Conservation (phyloP, 1,139 yeast genomes). For the Debaryomyces udenii region DNA sequence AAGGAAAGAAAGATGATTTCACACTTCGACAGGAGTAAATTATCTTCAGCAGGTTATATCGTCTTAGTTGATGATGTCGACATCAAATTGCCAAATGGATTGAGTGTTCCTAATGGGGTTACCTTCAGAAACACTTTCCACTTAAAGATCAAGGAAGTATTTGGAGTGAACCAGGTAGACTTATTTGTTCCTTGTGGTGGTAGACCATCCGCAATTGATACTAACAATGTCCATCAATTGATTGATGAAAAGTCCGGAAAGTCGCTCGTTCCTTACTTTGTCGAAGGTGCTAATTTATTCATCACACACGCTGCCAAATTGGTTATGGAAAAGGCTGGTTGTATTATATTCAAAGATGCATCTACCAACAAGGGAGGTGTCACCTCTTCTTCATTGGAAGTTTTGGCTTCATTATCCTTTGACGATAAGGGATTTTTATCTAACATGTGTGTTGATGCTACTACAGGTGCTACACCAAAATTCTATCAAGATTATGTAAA, state of each 20-base stretch:
- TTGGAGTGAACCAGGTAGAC: constrained; percentile 64
- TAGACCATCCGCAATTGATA: constrained; percentile 94
- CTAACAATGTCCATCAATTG: constrained; percentile 74
- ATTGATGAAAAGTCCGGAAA: constrained; percentile 79
- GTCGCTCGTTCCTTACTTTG: constrained; percentile 80
- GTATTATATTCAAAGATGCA: constrained; percentile 89
- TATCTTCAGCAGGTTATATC: constrained; percentile 76
- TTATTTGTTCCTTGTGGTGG: constrained; percentile 98
- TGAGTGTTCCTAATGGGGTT: constrained; percentile 77
- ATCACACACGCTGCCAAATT: constrained; percentile 93
- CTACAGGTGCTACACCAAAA: constrained; percentile 58
- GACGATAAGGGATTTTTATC: constrained; percentile 79
- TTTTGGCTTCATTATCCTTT: constrained; percentile 89
- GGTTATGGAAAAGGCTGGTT: constrained; percentile 82
- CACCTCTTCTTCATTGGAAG: constrained; percentile 94
- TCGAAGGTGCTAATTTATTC: constrained; percentile 96
- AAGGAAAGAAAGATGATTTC: constrained; percentile 75
- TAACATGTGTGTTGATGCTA: constrained; percentile 70
- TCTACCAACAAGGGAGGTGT: constrained; percentile 99
- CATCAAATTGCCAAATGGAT: constrained; percentile 75
- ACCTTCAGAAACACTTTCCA: constrained; percentile 94
- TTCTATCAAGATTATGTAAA: constrained; percentile 82
- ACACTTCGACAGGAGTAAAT: constrained; percentile 64
- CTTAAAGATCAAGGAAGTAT: constrained; percentile 65
- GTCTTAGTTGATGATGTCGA: constrained; percentile 88